These are phyloP conservation scores for Panus rudis DNA, from an alignment of 768 basidiomycete genomes.

Conservation along the genomic window DNA sequence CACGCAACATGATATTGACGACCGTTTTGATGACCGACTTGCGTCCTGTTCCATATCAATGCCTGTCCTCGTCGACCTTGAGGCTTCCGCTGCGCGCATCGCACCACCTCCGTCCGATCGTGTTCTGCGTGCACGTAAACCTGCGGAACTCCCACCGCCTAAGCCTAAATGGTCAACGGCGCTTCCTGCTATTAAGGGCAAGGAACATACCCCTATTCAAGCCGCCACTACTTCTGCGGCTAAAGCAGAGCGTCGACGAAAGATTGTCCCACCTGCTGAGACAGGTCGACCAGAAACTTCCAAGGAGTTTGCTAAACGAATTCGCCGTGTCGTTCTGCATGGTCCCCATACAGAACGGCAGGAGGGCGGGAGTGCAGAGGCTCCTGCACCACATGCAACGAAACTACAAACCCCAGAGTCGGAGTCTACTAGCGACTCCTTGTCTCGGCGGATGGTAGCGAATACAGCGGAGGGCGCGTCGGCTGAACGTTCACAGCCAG, in stretches of 20 bases:
- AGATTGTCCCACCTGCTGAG: conserved; percentile 2
- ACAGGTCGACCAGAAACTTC: conserved; percentile 7
- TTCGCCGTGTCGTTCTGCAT: conserved; percentile 1
- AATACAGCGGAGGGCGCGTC: not conserved
- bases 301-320: conserved; percentile 5
- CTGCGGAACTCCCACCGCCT: too few relatives aligned
- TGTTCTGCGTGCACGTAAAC: too few relatives aligned
- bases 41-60: not conserved
- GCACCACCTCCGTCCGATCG: conserved; percentile 4
- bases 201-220: too few relatives aligned
- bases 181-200: too few relatives aligned
- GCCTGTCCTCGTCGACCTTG: conserved; percentile 3
- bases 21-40: not conserved
- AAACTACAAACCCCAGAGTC: too few relatives aligned
- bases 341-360: conserved; percentile 1
- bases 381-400: not conserved
- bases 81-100: conserved; percentile 15
- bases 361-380: conserved; percentile 2
- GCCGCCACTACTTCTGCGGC: too few relatives aligned
- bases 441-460: too few relatives aligned
- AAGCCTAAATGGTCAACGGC: too few relatives aligned
- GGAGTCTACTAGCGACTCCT: too few relatives aligned
- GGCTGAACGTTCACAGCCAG: not conserved
- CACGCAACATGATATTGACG: conserved; percentile 5
- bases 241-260: too few relatives aligned